Evolutionary conservation across 192 early-diverging fungal species (phyloP).

Genomic region (Coemansia biformis): DNA sequence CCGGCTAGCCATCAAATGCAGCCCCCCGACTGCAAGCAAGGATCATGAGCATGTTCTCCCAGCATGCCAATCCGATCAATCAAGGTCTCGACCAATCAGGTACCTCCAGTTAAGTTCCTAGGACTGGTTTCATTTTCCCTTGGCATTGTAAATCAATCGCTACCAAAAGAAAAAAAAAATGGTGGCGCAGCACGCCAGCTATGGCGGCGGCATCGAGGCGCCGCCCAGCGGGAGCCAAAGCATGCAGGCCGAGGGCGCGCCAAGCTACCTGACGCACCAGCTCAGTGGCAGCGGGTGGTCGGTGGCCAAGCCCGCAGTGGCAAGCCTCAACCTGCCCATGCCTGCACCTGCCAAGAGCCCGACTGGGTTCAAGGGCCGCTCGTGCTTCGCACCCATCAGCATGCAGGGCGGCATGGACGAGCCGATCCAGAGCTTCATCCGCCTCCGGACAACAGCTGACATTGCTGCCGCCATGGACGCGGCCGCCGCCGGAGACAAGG

Average conservation of each 20-base stretch:
- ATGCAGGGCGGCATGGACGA: not conserved
- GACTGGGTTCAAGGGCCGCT: not conserved
- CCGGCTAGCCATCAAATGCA: too few relatives aligned
- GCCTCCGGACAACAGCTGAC: conserved; percentile 33
- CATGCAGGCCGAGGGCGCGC: not conserved
- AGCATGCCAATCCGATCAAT: too few relatives aligned
- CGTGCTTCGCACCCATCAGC: conserved; percentile 14
- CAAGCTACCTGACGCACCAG: not conserved
- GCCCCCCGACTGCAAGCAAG: too few relatives aligned
- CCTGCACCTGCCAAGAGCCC: not conserved
- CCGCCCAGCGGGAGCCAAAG: not conserved
- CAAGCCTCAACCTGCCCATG: conserved; percentile 14
- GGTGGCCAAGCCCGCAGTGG: conserved; percentile 23
- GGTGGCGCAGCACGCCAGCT: conserved; percentile 15
- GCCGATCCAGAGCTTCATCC: conserved; percentile 10
- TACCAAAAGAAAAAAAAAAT: too few relatives aligned
- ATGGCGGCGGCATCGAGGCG: conserved; percentile 3
- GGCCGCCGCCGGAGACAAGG: conserved; percentile 41
- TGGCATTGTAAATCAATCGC: too few relatives aligned
- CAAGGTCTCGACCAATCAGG: too few relatives aligned
- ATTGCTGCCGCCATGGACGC: conserved; percentile 39
- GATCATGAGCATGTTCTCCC: too few relatives aligned
- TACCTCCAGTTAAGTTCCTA: too few relatives aligned
- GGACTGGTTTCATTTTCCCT: too few relatives aligned
- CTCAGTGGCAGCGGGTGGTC: conserved; percentile 24